These are phyloP conservation scores for Alternaria metachromatica DNA, from an alignment of 2,329 filamentous ascomycete genomes.

Conservation along the genomic window DNA sequence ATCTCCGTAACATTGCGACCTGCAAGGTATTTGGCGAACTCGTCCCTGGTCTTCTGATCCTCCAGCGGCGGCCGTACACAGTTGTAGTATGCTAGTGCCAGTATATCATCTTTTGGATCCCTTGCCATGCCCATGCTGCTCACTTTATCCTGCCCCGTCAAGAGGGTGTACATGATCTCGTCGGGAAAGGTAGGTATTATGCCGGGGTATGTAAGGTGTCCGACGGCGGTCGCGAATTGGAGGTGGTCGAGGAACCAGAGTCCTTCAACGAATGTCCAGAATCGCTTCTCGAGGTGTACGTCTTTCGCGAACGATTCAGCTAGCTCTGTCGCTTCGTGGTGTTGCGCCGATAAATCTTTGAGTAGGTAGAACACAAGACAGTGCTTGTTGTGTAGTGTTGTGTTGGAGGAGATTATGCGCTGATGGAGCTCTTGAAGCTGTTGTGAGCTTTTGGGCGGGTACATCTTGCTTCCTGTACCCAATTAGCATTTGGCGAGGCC, in stretches of 20 bases:
- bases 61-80: slow-evolving; percentile 76
- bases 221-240: slow-evolving; percentile 70
- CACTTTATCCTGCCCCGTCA: slow-evolving; percentile 52
- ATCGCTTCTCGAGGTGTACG: slow-evolving; percentile 74
- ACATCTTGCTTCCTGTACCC: slow-evolving; percentile 64
- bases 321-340: slow-evolving; percentile 57
- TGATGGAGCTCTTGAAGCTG: slow-evolving; percentile 73
- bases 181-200: slow-evolving; percentile 82
- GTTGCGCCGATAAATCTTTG: slow-evolving; percentile 69
- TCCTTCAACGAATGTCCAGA: slow-evolving; percentile 81
- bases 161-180: slow-evolving; percentile 75
- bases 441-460: slow-evolving; percentile 74
- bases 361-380: slow-evolving; percentile 85
- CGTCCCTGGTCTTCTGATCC: slow-evolving; percentile 65
- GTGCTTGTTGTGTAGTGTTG: slow-evolving; percentile 78
- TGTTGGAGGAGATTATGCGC: slow-evolving; percentile 69
- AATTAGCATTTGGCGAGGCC: not conserved
- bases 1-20: slow-evolving; percentile 73
- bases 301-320: slow-evolving; percentile 65
- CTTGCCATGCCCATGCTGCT: slow-evolving; percentile 24
- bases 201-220: slow-evolving; percentile 79
- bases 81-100: slow-evolving; percentile 80
- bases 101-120: slow-evolving; percentile 50
- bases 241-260: slow-evolving; percentile 80
- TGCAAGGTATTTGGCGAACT: slow-evolving; percentile 73